Evolutionary conservation across 371 early-diverging fungal species (phyloP).

Genomic region (Lichtheimia hyalospora): DNA sequence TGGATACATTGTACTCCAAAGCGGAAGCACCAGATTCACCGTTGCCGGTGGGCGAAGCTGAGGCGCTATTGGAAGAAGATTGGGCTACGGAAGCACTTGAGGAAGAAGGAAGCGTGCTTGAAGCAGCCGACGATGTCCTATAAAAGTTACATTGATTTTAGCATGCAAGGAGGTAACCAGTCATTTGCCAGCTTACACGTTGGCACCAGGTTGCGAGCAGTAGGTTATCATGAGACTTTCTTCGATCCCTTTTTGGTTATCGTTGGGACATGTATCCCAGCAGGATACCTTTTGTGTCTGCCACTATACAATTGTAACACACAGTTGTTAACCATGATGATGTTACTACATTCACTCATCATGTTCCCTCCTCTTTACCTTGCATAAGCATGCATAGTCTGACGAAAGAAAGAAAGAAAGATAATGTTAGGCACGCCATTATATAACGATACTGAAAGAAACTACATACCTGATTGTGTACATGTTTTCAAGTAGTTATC

Average conservation of each 20-base stretch:
- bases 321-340: neutral
- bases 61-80: neutral
- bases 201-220: constrained; percentile 39
- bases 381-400: constrained; percentile 29
- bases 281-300: constrained; percentile 21
- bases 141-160: neutral
- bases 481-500: constrained; percentile 22
- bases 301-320: constrained; percentile 15
- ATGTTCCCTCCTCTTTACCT: constrained; percentile 10
- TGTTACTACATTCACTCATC: neutral
- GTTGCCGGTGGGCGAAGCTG: neutral
- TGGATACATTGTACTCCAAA: no score
- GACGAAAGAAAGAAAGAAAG: neutral
- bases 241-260: constrained; percentile 15
- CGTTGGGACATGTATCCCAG: constrained; percentile 31
- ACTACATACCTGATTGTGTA: constrained; percentile 9
- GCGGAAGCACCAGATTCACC: neutral
- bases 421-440: neutral
- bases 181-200: constrained; percentile 12
- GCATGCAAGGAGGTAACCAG: neutral
- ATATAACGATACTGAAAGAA: neutral
- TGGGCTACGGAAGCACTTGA: neutral
- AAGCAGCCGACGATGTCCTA: neutral
- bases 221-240: constrained; percentile 25
- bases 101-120: neutral